Percentiles rank a stretch among this genome's conserved stretches.
Conservation (phyloP, 106 monocot species). For the Ottelia alismoides region DNA sequence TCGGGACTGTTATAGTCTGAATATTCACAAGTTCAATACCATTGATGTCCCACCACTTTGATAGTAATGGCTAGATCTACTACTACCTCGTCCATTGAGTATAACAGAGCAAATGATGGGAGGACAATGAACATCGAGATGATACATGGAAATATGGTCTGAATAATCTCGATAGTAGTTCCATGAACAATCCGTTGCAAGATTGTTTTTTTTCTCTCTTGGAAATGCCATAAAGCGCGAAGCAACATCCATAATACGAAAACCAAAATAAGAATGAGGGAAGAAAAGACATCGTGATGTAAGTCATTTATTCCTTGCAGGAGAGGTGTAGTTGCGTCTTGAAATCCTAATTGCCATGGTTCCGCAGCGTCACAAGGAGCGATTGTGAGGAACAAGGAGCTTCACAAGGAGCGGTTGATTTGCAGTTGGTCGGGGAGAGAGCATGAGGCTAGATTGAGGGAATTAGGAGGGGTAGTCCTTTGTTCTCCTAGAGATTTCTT, state of each 20-base stretch:
- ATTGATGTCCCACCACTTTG: neutral
- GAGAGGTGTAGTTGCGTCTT: conserved; percentile 3
- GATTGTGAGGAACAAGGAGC: conserved; percentile 9
- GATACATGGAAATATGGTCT: conserved; percentile 4
- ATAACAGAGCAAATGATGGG: neutral
- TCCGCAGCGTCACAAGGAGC: conserved; percentile 3
- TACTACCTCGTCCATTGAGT: conserved; percentile 1
- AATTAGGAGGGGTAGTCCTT: too few relatives aligned
- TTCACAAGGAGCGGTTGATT: neutral
- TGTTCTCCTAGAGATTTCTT: too few relatives aligned
- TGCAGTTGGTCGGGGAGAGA: too few relatives aligned
- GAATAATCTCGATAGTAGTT: conserved; percentile 11
- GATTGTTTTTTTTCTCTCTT: conserved; percentile 7
- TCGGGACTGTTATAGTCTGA: too few relatives aligned
- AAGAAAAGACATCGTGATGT: conserved; percentile 4
- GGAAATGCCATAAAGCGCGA: conserved; percentile 7
- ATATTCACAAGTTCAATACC: neutral
- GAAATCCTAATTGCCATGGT: conserved; percentile 6
- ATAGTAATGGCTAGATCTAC: neutral
- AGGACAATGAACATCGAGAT: conserved; percentile 2
- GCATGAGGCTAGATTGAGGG: too few relatives aligned
- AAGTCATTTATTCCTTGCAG: conserved; percentile 13
- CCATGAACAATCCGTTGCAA: conserved; percentile 7
- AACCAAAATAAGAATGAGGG: conserved; percentile 8
- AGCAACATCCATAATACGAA: conserved; percentile 3